phyloP scores from a whole-genome alignment of 2,329 filamentous ascomycete species.

The Ilyonectria destructans region DNA sequence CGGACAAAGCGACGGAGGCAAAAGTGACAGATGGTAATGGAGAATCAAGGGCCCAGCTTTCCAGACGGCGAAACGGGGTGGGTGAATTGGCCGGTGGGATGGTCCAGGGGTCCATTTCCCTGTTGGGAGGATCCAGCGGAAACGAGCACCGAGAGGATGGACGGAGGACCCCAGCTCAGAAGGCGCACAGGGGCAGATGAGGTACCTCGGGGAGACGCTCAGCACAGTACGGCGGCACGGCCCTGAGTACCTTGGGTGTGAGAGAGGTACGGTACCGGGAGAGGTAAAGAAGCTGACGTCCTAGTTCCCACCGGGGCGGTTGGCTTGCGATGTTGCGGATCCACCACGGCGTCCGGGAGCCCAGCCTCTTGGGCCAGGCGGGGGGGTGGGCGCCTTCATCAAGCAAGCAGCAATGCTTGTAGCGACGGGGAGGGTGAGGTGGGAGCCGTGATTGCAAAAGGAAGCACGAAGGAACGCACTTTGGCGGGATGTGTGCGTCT shows the following conservation, averaged over 20 bases:
- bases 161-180: constrained; percentile 40
- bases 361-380: constrained; percentile 36
- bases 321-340: constrained; percentile 37
- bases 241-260: constrained; percentile 37
- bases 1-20: constrained; percentile 29
- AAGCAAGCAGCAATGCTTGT: background rate
- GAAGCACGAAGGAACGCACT: background rate
- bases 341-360: constrained; percentile 32
- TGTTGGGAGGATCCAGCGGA: constrained; percentile 31
- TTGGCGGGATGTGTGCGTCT: background rate
- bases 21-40: constrained; percentile 36
- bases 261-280: background rate
- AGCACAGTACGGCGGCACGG: constrained; percentile 45
- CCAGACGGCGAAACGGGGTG: constrained; percentile 18
- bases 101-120: constrained; percentile 31
- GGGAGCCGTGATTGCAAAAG: background rate
- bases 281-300: constrained; percentile 38
- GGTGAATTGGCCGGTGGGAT: constrained; percentile 32
- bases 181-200: constrained; percentile 32
- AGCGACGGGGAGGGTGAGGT: background rate
- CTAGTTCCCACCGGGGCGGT: constrained; percentile 40
- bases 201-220: constrained; percentile 36
- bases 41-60: background rate
- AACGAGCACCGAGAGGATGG: constrained; percentile 46
- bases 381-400: constrained; percentile 15